Evolutionary conservation across 1,139 yeast species (phyloP).

Genomic region (Blastobotrys capitulatus): DNA sequence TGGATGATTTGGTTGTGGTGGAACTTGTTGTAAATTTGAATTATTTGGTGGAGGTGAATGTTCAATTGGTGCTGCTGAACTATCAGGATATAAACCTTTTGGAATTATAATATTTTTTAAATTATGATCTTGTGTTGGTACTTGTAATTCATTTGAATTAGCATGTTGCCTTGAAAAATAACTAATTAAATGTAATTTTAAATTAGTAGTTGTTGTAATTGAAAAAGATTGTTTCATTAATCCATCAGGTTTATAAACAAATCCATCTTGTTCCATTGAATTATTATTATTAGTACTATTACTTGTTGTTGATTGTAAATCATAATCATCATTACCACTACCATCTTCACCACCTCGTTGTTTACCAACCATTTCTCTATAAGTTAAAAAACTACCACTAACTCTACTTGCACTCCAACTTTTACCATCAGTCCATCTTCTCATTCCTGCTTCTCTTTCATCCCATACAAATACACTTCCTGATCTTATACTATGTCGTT

Average conservation of each 20-base stretch:
- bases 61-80: conserved; percentile 19
- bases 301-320: neutral
- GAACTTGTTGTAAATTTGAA: neutral
- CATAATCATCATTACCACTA: neutral
- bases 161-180: conserved; percentile 40
- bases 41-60: neutral
- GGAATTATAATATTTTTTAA: conserved; percentile 36
- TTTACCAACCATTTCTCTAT: conserved; percentile 46
- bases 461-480: conserved; percentile 57
- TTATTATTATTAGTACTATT: conserved; percentile 7
- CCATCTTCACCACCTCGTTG: conserved; percentile 10
- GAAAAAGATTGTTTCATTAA: conserved; percentile 56
- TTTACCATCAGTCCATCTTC: conserved; percentile 62
- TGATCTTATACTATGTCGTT: conserved; percentile 43
- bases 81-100: conserved; percentile 36
- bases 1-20: neutral
- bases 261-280: conserved; percentile 25
- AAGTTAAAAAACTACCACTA: conserved; percentile 49
- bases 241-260: conserved; percentile 42
- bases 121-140: conserved; percentile 40
- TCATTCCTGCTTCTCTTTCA: conserved; percentile 55
- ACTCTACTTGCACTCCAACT: conserved; percentile 61
- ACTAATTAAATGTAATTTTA: conserved; percentile 52
- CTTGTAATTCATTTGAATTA: conserved; percentile 27
- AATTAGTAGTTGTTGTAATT: conserved; percentile 43